Base-by-base conservation (phyloP, 2,329 filamentous ascomycete species). In the Beauveria varroae region DNA sequence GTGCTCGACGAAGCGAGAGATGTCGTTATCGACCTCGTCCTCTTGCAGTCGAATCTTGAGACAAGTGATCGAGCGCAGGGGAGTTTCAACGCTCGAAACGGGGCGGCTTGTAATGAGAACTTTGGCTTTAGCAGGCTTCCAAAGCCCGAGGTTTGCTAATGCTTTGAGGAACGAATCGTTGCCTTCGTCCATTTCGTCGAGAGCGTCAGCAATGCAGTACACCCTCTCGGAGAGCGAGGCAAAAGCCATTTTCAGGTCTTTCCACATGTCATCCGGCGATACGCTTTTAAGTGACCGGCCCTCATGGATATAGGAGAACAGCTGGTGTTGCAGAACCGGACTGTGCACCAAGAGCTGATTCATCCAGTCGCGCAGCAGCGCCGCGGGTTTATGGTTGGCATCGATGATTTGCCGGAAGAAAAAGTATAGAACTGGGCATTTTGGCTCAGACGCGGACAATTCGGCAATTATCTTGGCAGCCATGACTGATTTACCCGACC, bases 171-270 rank as follows among this genome's bases (percentile, higher is more conserved):
- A 77, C 0, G 63, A 43, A 3, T 73, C 70, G 18, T 75, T 66
- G 0, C 68, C 72, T n/a, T 66, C 44, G 46, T 78, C 74, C 73
- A 81, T 79, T 65, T 81, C 78, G 62, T 81, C 79, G 2, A 81
- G 68, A 0, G 77, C 77, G 63, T 80, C 78, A 0, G 70, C 69
- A 2, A 81, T 68, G 40, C 73, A 75, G 56, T 74, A 79, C 0
- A 70, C 74, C 3, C 60, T 67, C 3, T 34, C 62, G 46, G 62
- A 66, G 22, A 69, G 63, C 5, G 52, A 41, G 2, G 51, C 51
- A 9, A 73, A 55, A 0, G 69, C 68, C 30, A 52, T 37, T 37
- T 53, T 60, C n/a, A 60, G 46, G 26, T 46, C n/a, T 26, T 60
- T 60, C 57, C 57, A 60, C 24, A 46, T 44, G 18, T 24, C 40